phyloP scores from a whole-genome alignment of 352 stramenopile species.

The Achlya hypogyna region DNA sequence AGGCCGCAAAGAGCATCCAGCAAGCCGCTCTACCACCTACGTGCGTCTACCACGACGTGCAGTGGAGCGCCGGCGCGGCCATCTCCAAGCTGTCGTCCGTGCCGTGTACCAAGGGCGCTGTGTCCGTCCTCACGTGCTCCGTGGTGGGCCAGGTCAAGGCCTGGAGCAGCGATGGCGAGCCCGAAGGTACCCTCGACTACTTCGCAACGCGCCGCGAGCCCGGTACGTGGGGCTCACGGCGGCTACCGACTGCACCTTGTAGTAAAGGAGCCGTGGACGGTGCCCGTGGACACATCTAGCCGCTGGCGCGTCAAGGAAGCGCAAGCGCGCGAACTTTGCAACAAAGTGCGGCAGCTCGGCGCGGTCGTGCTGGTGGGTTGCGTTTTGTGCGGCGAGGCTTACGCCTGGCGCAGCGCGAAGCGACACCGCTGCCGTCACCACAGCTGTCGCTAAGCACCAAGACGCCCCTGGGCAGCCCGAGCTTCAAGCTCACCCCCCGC shows the following conservation, averaged over 20 bases:
- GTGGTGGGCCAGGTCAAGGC: constrained; percentile 47
- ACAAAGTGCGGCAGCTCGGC: not conserved
- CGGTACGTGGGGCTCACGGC: constrained; percentile 7
- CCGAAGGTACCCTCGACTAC: constrained; percentile 47
- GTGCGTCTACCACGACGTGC: not conserved
- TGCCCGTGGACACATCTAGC: constrained; percentile 44
- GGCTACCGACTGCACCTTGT: not conserved
- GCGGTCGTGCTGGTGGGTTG: too few relatives aligned
- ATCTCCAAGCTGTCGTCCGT: constrained; percentile 31
- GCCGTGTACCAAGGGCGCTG: constrained; percentile 29
- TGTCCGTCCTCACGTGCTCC: constrained; percentile 41
- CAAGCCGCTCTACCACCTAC: not conserved
- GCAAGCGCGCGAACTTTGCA: constrained; percentile 24
- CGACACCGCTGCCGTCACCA: constrained; percentile 20
- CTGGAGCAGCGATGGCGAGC: constrained; percentile 37
- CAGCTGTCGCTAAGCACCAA: constrained; percentile 23
- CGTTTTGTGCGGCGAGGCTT: too few relatives aligned
- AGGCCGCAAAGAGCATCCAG: not conserved
- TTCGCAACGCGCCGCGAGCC: constrained; percentile 50
- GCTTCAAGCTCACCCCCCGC: constrained; percentile 1
- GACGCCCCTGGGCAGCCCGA: not conserved
- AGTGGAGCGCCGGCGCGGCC: constrained; percentile 36
- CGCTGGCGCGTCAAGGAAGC: constrained; percentile 29
- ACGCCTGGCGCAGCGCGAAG: not conserved
- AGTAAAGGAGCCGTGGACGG: constrained; percentile 35